Evolutionary conservation across 768 basidiomycete species (phyloP), one percentile per base, ranked within the genome.

Genomic region (Leccinum uliginosum): DNA sequence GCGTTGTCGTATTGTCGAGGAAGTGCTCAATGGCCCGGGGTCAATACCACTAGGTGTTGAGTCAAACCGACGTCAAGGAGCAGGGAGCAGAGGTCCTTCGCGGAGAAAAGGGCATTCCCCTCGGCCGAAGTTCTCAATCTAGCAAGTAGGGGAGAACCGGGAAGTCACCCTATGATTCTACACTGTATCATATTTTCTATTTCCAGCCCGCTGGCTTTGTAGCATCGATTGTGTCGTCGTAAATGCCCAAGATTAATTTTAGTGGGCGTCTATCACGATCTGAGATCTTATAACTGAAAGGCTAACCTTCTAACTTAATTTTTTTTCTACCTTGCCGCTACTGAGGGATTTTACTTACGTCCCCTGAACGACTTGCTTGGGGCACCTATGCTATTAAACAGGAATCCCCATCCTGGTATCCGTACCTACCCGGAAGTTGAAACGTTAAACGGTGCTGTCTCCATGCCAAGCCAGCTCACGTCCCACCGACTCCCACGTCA

Each of bases 21-120:
- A 50, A 12, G 15, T 32, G 2, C 19, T 35, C 55, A 46, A 52
- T 47, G 30, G n/a, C n/a, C n/a, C n/a, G n/a, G n/a, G 26, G 40
- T 9, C 9, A 49, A 53, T 30, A 6, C 23, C 14, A 23, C 49
- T 24, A 73, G 70, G 53, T 64, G 38, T 52, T 71, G 35, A 66
- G 66, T 44, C 52, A 79, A 68, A 56, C 77, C 17, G 71, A 71
- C 9, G 64, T 80, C 55, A 84, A 83, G 63, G 76, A 82, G 51
- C 77, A 83, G 44, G 83, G 83, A 0, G 69, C 79, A 59, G 70
- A 76, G 51, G 82, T 85, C 24, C 73, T 85, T 27, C 75, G 78
- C 24, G 84, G 84, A 19, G 71, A 77, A 57, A 75, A 72, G 6
- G 64, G 74, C 3, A 68, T 75, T 47, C 73, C 74, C 6, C 59